Evolutionary conservation across 805 yeast species (phyloP), one percentile per base, ranked within the genome.

Genomic region (Saccharomyces jurei): DNA sequence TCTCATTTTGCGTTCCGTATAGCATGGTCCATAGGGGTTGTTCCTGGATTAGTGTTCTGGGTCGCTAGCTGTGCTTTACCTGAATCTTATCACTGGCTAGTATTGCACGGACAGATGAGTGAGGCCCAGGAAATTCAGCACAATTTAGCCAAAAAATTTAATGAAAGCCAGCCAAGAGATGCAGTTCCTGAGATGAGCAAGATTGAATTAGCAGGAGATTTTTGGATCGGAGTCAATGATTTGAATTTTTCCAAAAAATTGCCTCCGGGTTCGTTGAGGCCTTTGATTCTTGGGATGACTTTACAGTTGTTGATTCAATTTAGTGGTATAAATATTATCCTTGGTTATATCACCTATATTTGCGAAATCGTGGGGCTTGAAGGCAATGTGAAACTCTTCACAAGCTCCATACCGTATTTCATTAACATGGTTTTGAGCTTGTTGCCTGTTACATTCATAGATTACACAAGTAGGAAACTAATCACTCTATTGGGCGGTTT

Each of bases 1-100:
- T 71, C 73, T 10, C 79, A 78, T 22, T 67, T 73, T 49, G 76
- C 86, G 51, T 84, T 84, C 78, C 77, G 91, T 62, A 65, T 80
- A 25, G 86, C 82, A 54, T 76, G 91, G 87, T 73, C 81, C 63
- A 47, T 86, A 72, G 76, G 79, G 72, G 69, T 79, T 67, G 60
- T 84, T 67, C 76, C 90, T 67, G 74, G 78, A 60, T 31, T 76
- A 60, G 27, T 84, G 57, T 58, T 80, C 66, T 60, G 74, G 58
- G 22, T 78, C 6, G 22, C 17, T 41, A 17, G 67, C 3, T 62
- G 61, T 41, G 69, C 73, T 52, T 76, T 78, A 22, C 82, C 85
- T 2, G 86, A 82, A 61, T 79, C 85, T 3, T 86, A 86, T 1
- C 75, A 80, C 58, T 81, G 84, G 84, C 71, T 79, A 47, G 77